Base-by-base conservation (phyloP, 164 flowering plant genomes). In the Magnolia officinalis region DNA sequence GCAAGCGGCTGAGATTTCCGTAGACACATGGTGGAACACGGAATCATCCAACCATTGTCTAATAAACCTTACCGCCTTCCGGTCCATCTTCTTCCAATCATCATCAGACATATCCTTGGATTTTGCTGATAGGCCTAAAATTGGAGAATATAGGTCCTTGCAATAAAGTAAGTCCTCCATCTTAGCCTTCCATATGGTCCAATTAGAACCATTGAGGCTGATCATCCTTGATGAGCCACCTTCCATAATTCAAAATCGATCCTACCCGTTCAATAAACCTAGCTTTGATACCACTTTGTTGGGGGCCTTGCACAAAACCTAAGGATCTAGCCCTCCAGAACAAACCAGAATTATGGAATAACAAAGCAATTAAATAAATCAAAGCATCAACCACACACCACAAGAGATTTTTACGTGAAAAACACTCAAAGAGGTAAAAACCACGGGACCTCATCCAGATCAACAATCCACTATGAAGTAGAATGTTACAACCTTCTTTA, bases 151-250 rank as follows among this genome's bases (percentile, higher is more conserved):
- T 18, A 67, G 6, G 2, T 67, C 26, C 23, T 67, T 67, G 10
- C 71, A 67, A 67, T 67, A 24, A 5, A 67, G 71, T 5, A 67
- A 13, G 49, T 67, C 71, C 26, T 67, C 71, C 71, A 67, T 67
- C 21, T 61, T 61, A 20, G 1, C 65, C 65, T 61, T 61, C 65
- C 65, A 61, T 61, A 61, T 19, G 20, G 20, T 18, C 6, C 19
- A 61, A 2, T 19, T n/a, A 61, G 20, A 0, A 19, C 7, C 65
- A 61, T 61, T 61, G 65, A 61, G 65, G 7, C 65, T 61, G 16
- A 8, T 20, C 65, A 61, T 16, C 65, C 20, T 61, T 61, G 65
- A 20, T 61, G 20, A 18, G 20, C 20, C 19, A 61, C 19, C 20
- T 61, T 61, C 65, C 65, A 61, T 61, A 18, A n/a, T 18, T 61